Evolutionary conservation across 2,329 filamentous ascomycete genomes (phyloP).

Genomic region (Trichothecium sympodiale): DNA sequence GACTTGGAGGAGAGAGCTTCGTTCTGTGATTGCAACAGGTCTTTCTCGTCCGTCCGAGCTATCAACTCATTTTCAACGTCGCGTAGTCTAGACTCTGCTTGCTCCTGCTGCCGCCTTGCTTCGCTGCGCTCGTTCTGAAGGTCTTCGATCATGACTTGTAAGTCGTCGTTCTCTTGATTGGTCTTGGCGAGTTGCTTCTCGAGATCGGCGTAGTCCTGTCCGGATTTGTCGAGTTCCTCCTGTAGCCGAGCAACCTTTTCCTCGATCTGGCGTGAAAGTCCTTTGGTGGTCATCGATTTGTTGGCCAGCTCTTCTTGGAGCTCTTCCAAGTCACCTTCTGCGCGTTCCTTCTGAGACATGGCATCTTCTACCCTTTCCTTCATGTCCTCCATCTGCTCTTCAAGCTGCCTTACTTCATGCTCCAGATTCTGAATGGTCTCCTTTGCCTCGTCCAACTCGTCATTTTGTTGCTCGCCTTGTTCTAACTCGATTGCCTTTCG

Average conservation of each 20-base stretch:
- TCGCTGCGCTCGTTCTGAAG: slow-evolving; percentile 17
- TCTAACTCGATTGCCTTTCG: slow-evolving; percentile 43
- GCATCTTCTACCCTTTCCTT: slow-evolving; percentile 45
- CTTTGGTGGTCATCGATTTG: slow-evolving; percentile 67
- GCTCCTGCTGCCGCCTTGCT: slow-evolving; percentile 25
- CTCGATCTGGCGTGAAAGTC: slow-evolving; percentile 63
- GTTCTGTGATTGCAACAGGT: slow-evolving; percentile 56
- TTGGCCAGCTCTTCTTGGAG: slow-evolving; percentile 69
- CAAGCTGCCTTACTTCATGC: slow-evolving; percentile 38
- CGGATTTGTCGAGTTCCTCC: slow-evolving; percentile 47
- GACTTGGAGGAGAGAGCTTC: slow-evolving; percentile 58
- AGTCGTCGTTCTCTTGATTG: slow-evolving; percentile 32
- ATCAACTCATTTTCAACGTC: slow-evolving; percentile 49
- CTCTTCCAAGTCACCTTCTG: slow-evolving; percentile 49
- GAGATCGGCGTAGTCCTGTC: slow-evolving; percentile 36
- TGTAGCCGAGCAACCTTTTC: slow-evolving; percentile 58
- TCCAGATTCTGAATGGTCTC: slow-evolving; percentile 50
- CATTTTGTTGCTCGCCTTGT: slow-evolving; percentile 37
- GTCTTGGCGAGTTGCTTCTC: slow-evolving; percentile 38
- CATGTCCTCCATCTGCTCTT: slow-evolving; percentile 42
- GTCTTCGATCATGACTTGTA: slow-evolving; percentile 32
- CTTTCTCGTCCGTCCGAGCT: slow-evolving; percentile 52
- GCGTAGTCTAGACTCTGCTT: slow-evolving; percentile 29
- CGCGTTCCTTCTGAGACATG: slow-evolving; percentile 40
- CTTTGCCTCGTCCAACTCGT: slow-evolving; percentile 43